phyloP scores from a whole-genome alignment of 2,329 filamentous ascomycete genomes.

The Hymenoscyphus fructigenus region DNA sequence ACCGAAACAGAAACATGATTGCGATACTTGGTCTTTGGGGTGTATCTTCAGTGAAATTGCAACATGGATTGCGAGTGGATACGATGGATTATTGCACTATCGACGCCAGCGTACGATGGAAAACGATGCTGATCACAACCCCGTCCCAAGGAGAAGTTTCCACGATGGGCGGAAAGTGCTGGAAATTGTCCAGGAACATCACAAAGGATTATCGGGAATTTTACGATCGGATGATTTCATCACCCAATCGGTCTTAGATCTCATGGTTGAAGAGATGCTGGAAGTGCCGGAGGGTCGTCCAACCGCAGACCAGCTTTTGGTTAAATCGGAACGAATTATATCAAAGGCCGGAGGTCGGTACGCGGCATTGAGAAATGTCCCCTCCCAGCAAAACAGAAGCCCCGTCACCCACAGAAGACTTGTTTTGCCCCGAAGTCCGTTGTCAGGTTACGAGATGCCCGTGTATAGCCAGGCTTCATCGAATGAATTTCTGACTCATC shows the following conservation, averaged over 20 bases:
- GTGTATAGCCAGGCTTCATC: neutral
- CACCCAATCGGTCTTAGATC: slow-evolving; percentile 15
- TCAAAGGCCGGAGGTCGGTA: neutral
- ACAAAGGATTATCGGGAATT: slow-evolving; percentile 17
- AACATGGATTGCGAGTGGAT: slow-evolving; percentile 31
- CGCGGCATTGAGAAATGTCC: neutral
- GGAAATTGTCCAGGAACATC: slow-evolving; percentile 25
- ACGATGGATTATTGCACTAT: slow-evolving; percentile 30
- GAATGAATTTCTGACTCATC: neutral
- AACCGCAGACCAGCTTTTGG: slow-evolving; percentile 1
- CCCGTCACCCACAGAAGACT: neutral
- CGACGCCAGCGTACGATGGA: slow-evolving; percentile 24
- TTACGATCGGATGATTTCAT: slow-evolving; percentile 19
- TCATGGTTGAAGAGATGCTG: slow-evolving; percentile 20
- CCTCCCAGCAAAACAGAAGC: neutral
- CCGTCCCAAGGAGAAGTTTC: slow-evolving; percentile 30
- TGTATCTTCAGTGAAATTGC: slow-evolving; percentile 37
- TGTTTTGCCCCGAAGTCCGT: neutral
- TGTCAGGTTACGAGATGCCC: neutral
- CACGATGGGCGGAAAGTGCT: slow-evolving; percentile 35
- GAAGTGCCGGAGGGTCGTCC: slow-evolving; percentile 8
- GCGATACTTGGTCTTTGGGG: slow-evolving; percentile 39
- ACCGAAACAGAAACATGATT: too few relatives aligned
- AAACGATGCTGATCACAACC: slow-evolving; percentile 14
- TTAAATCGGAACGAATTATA: slow-evolving; percentile 3